Conservation (phyloP, 2,329 filamentous ascomycete species). For the Colletotrichum sidae region DNA sequence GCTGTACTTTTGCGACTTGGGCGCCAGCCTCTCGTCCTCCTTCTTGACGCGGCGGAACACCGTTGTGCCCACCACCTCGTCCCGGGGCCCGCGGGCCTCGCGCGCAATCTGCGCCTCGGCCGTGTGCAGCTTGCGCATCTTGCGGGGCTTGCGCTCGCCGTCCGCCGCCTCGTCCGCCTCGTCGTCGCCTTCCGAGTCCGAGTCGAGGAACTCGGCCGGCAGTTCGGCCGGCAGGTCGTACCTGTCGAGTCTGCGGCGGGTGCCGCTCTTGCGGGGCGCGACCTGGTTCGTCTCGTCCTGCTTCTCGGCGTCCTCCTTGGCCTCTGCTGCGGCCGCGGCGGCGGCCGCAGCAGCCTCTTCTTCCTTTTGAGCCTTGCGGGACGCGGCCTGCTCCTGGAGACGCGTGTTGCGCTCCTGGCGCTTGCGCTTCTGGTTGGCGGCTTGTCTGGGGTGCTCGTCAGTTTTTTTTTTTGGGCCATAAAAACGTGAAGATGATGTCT, state of each 20-base stretch:
- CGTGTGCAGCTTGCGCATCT: conserved; percentile 58
- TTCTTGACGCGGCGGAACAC: conserved; percentile 62
- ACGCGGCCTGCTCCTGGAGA: conserved; percentile 66
- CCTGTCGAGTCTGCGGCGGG: conserved; percentile 48
- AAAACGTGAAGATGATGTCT: no score
- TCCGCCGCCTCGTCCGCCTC: conserved; percentile 42
- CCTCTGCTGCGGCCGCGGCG: neutral
- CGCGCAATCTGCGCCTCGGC: conserved; percentile 52
- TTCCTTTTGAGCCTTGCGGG: conserved; percentile 53
- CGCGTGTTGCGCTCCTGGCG: conserved; percentile 65
- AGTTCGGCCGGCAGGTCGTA: conserved; percentile 57
- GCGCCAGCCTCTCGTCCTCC: conserved; percentile 60
- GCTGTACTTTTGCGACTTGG: conserved; percentile 57
- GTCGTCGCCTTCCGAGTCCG: conserved; percentile 57
- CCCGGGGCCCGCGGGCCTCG: conserved; percentile 50
- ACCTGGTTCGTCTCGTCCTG: conserved; percentile 41
- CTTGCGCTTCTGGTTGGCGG: conserved; percentile 64
- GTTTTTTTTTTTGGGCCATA: neutral
- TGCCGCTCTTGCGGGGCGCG: conserved; percentile 29
- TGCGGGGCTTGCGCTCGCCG: conserved; percentile 44
- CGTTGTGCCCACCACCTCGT: conserved; percentile 64
- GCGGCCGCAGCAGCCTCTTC: conserved; percentile 5
- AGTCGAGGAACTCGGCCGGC: conserved; percentile 67
- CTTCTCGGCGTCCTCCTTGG: conserved; percentile 11
- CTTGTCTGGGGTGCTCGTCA: conserved; percentile 54